Conservation (phyloP, 1,284 basidiomycete genomes). For the Garcileccinum viscosum region DNA sequence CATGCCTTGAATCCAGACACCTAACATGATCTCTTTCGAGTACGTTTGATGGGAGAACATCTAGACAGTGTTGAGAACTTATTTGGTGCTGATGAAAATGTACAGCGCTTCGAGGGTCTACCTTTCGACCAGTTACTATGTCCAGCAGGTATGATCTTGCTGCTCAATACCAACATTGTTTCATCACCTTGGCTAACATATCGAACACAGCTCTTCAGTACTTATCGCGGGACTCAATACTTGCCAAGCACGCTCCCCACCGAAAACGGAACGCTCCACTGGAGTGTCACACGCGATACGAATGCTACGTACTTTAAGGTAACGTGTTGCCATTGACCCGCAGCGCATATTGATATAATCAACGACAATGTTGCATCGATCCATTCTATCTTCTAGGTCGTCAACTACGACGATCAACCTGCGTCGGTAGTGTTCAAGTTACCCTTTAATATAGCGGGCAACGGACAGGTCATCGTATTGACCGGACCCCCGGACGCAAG, state of each 20-base stretch:
- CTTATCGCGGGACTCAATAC: constrained; percentile 65
- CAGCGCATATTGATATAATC: neutral
- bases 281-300: constrained; percentile 62
- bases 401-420: constrained; percentile 53
- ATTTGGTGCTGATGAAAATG: constrained; percentile 7
- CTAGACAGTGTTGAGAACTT: neutral
- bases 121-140: constrained; percentile 68
- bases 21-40: constrained; percentile 73
- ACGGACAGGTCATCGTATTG: constrained; percentile 53
- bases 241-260: constrained; percentile 67
- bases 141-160: constrained; percentile 56
- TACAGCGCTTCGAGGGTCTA: constrained; percentile 58
- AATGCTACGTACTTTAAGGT: constrained; percentile 65
- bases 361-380: neutral
- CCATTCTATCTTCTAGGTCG: constrained; percentile 46
- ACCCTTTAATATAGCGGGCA: constrained; percentile 56
- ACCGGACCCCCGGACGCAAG: constrained; percentile 54
- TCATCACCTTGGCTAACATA: constrained; percentile 3
- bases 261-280: constrained; percentile 55
- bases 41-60: constrained; percentile 37
- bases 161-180: neutral
- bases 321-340: constrained; percentile 1
- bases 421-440: constrained; percentile 57
- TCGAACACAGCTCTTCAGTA: constrained; percentile 60
- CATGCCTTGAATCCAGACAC: constrained; percentile 43